Evolutionary conservation across 495 filamentous ascomycete species (phyloP).

Genomic region (Trichoderma asperelloides): DNA sequence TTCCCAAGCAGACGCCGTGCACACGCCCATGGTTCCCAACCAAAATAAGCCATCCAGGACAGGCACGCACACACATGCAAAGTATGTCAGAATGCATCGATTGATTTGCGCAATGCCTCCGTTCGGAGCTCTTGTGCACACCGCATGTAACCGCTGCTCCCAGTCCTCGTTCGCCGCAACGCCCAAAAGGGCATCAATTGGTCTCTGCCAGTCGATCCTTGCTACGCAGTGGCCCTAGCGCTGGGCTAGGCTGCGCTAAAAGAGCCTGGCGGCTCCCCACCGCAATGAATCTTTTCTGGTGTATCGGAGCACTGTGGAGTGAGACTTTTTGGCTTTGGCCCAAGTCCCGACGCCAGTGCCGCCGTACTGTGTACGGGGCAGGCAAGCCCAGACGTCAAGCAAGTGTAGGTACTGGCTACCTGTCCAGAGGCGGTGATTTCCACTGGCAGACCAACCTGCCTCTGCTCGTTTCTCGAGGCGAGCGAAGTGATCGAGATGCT

Average conservation of each 20-base stretch:
- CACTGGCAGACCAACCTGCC: background rate
- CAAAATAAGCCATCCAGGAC: background rate
- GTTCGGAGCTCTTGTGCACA: too few relatives aligned
- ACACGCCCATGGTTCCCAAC: background rate
- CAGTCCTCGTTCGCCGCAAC: background rate
- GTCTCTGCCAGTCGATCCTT: background rate
- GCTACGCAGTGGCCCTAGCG: background rate
- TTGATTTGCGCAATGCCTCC: too few relatives aligned
- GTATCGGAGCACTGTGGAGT: slow-evolving; percentile 2
- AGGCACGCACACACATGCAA: background rate
- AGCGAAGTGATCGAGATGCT: background rate
- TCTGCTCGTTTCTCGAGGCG: background rate
- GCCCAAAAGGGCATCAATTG: background rate
- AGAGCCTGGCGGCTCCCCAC: background rate
- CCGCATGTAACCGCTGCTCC: too few relatives aligned
- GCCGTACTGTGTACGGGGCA: background rate
- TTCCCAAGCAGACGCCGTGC: background rate
- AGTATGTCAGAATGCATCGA: too few relatives aligned
- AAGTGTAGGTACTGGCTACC: background rate
- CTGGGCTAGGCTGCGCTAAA: background rate
- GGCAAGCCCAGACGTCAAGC: background rate
- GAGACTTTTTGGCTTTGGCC: background rate
- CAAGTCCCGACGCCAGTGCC: background rate
- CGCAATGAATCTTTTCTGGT: background rate
- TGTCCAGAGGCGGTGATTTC: background rate